A percentile compares a stretch with the other conserved stretches of the same genome.
phyloP scores from a whole-genome alignment of 352 stramenopile species.

The Pythium rhizo-oryzae region DNA sequence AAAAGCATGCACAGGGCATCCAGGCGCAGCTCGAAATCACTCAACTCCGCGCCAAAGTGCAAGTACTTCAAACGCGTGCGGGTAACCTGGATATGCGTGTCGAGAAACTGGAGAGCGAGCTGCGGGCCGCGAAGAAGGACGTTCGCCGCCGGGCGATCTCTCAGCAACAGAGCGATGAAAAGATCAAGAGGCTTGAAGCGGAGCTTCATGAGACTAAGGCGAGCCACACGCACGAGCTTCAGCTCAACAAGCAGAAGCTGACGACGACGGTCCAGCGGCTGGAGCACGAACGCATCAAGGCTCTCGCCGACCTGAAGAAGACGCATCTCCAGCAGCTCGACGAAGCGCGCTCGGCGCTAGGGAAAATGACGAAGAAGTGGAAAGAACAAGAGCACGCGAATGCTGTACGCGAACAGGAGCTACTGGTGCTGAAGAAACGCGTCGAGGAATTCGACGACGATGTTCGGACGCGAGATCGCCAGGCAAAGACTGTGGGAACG shows the following conservation, averaged over 20 bases:
- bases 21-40: constrained; percentile 44
- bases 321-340: constrained; percentile 32
- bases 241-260: constrained; percentile 38
- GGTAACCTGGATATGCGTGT: constrained; percentile 34
- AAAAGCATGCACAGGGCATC: constrained; percentile 45
- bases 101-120: constrained; percentile 34
- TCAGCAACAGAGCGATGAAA: constrained; percentile 40
- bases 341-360: constrained; percentile 29
- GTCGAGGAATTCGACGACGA: constrained; percentile 27
- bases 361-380: constrained; percentile 34
- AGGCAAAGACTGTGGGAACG: constrained; percentile 28
- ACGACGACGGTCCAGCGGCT: constrained; percentile 32
- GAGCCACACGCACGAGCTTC: constrained; percentile 32
- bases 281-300: constrained; percentile 36
- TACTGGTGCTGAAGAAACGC: constrained; percentile 17
- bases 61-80: constrained; percentile 49
- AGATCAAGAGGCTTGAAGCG: constrained; percentile 33
- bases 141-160: constrained; percentile 30
- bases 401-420: constrained; percentile 28
- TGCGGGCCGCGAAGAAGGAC: constrained; percentile 39
- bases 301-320: constrained; percentile 28
- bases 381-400: constrained; percentile 27
- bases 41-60: constrained; percentile 45
- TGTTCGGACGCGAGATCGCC: constrained; percentile 8
- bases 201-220: constrained; percentile 36